These are phyloP conservation scores for Trichoderma endophyticum DNA, from an alignment of 2,329 filamentous ascomycete species.

Conservation along the genomic window DNA sequence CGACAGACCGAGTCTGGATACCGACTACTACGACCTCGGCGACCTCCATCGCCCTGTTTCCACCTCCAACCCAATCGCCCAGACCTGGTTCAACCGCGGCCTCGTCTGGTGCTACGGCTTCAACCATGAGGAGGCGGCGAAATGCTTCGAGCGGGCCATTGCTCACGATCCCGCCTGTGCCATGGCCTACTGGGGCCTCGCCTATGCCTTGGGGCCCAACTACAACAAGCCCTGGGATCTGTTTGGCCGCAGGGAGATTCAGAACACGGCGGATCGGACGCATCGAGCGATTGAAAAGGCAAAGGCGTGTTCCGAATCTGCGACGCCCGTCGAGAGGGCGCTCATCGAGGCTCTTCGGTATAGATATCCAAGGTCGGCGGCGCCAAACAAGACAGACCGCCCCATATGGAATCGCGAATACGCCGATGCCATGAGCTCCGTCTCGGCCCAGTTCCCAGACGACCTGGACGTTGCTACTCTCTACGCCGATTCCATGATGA, in stretches of 20 bases:
- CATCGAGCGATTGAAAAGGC: conserved; percentile 32
- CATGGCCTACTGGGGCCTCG: conserved; percentile 68
- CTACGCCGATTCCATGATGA: conserved; percentile 46
- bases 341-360: conserved; percentile 60
- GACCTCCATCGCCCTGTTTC: conserved; percentile 53
- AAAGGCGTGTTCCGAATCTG: conserved; percentile 20
- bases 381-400: conserved; percentile 45
- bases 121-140: conserved; percentile 68
- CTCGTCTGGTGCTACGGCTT: conserved; percentile 73
- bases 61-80: conserved; percentile 49
- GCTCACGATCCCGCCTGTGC: conserved; percentile 51
- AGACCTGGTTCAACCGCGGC: conserved; percentile 69
- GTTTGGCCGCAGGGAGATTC: conserved; percentile 62
- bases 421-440: conserved; percentile 40
- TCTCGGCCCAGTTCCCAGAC: conserved; percentile 36
- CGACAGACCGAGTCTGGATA: background rate
- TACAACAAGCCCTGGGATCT: conserved; percentile 74
- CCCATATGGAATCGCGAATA: conserved; percentile 37
- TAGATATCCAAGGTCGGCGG: conserved; percentile 55
- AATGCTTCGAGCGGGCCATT: conserved; percentile 62
- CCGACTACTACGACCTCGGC: conserved; percentile 60
- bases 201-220: conserved; percentile 71
- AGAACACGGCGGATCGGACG: conserved; percentile 41
- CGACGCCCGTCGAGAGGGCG: conserved; percentile 50
- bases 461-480: conserved; percentile 39